Conservation (phyloP, 2,329 filamentous ascomycete genomes). For the Colletotrichum sp. region DNA sequence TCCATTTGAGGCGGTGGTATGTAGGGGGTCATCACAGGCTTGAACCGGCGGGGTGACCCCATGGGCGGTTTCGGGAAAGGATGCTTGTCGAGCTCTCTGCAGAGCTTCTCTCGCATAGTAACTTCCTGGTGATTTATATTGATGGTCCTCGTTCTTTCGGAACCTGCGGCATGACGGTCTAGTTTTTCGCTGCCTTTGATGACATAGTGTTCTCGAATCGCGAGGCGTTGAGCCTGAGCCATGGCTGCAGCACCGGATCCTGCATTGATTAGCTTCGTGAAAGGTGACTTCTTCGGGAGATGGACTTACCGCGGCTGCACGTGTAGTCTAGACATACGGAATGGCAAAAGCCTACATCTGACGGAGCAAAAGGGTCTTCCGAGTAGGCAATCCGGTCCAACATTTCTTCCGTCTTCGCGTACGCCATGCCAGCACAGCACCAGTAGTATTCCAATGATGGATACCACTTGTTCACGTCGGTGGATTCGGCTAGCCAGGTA, state of each 20-base stretch:
- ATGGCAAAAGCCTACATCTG: background rate
- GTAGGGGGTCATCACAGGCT: background rate
- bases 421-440: background rate
- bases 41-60: constrained; percentile 7
- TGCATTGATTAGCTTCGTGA: background rate
- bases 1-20: background rate
- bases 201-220: constrained; percentile 4
- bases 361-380: constrained; percentile 6
- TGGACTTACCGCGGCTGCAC: background rate
- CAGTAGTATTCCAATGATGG: background rate
- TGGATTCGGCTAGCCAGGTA: background rate
- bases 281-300: background rate
- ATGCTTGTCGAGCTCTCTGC: background rate
- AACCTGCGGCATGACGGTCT: background rate
- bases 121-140: constrained; percentile 9
- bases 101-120: constrained; percentile 4
- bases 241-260: background rate
- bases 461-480: background rate
- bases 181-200: background rate
- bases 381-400: constrained; percentile 4
- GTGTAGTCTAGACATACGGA: background rate
- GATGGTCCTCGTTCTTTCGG: background rate
- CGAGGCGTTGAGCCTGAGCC: background rate
- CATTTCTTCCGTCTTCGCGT: constrained; percentile 5
- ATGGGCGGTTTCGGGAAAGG: background rate